Evolutionary conservation across 1,139 yeast genomes (phyloP), one percentile per base, ranked within the genome.

Genomic region (Blastobotrys serpentis): DNA sequence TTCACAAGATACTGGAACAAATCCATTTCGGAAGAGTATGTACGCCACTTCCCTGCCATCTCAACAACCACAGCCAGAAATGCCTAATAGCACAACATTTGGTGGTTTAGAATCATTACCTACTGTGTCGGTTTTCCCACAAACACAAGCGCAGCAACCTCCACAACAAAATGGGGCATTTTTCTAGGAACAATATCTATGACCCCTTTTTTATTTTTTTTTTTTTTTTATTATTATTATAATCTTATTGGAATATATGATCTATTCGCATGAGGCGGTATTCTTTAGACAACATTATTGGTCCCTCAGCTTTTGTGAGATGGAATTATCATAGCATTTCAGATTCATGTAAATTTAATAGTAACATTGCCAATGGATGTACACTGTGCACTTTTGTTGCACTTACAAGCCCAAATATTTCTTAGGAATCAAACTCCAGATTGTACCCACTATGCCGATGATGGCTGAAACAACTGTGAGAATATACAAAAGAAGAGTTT

Each of bases 401-500:
- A n/a, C n/a, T 36, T 36, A 36, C 25, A 36, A 11, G 23, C 29
- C 33, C 2, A 34, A 40, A 19, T 42, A 50, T 11, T 23, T 26
- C 17, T 44, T 29, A 3, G 60, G 61, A 11, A 61, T 45, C 44
- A 61, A 46, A 8, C 62, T 56, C 65, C 67, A 64, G 7, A 54
- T 52, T 13, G 70, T 67, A 14, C 71, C 70, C 3, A 64, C 46
- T 6, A 61, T 47, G n/a, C 68, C 70, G 41, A 67, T 37, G 3
- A 55, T 40, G 2, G 55, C 25, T 44, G 61, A 65, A 10, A 58
- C 48, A 0, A 63, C 57, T 16, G 84, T 72, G 6, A 85, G 78
- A 11, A 65, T 14, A 53, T 73, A 67, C 49, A 85, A 74, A 5
- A 71, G 52, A 1, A 65, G 5, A 46, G 55, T 69, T 52, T 78